phyloP scores from a whole-genome alignment of 2,329 filamentous ascomycete species.

The Pseudogymnoascus sp. region DNA sequence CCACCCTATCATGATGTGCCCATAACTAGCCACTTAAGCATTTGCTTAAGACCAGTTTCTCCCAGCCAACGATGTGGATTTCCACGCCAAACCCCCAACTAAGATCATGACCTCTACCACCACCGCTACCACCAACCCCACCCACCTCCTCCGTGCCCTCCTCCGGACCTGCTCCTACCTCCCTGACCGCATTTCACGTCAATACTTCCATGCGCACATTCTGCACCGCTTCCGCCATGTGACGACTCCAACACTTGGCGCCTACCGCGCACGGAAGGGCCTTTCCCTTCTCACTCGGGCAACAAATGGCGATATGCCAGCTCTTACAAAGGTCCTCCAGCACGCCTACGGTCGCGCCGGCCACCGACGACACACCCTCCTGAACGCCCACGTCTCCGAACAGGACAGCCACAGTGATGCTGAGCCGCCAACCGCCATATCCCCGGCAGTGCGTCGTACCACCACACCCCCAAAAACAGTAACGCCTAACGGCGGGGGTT shows the following conservation, averaged over 20 bases:
- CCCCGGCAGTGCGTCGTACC: constrained; percentile 36
- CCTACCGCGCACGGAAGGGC: constrained; percentile 35
- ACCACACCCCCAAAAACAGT: constrained; percentile 32
- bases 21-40: constrained; percentile 8
- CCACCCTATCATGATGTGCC: not conserved
- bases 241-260: constrained; percentile 23
- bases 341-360: constrained; percentile 47
- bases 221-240: constrained; percentile 39
- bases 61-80: constrained; percentile 1
- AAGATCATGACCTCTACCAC: not conserved
- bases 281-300: constrained; percentile 45
- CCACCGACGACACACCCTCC: constrained; percentile 40
- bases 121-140: not conserved
- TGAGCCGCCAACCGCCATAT: constrained; percentile 3
- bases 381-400: not conserved
- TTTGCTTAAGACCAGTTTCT: constrained; percentile 1
- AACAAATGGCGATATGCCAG: constrained; percentile 40
- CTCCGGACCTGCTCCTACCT: constrained; percentile 55
- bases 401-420: not conserved
- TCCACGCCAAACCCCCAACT: not conserved
- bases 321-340: constrained; percentile 41
- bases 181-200: constrained; percentile 40
- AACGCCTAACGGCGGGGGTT: not conserved
- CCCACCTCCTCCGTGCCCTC: constrained; percentile 48
- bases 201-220: constrained; percentile 37